Evolutionary conservation across 441 rosid genomes (phyloP), one percentile per base, ranked within the genome.

Genomic region (Corymbia citriodora): DNA sequence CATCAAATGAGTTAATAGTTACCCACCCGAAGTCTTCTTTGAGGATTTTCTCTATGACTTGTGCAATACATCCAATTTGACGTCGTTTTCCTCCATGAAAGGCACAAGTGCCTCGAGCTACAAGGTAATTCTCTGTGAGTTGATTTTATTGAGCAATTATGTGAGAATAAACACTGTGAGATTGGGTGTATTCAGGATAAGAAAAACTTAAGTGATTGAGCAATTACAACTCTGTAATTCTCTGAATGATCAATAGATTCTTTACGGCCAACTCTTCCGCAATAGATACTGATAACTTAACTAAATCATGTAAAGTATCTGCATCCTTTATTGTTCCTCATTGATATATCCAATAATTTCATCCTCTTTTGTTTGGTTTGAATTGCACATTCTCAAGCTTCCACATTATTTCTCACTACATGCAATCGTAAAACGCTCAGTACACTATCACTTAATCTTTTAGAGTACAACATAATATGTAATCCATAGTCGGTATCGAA

Each of bases 391-490:
- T 63, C 72, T 7, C 3, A 6, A 63, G 72, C 17, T 63, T 63
- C 36, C 0, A 0, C 14, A 33, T 29, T 29, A 63, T 63, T 7
- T 29, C 18, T 0, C 33, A 13, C 0, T 14, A 63, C 14, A 14
- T 29, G 15, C 3, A 29, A 3, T 63, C 3, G 29, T 63, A 29
- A 63, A 63, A 29, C 0, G 72, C 72, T 63, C 33, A 14, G 6
- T 29, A 63, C 18, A 29, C 7, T 14, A 29, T 14, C 36, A 63
- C 72, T 31, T 29, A 63, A 63, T 0, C 72, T 29, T 63, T 14
- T 63, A 63, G 2, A 14, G 70, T 4, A 7, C 15, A 29, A 29
- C 9, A 29, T 29, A 17, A 31, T 14, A 63, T 63, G 36, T 29
- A 63, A 29, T 63, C 14, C 29, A 18, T 14, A 0, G 36, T 3